phyloP scores from a whole-genome alignment of 2,329 filamentous ascomycete genomes.

The Arthrocladium fulminans region DNA sequence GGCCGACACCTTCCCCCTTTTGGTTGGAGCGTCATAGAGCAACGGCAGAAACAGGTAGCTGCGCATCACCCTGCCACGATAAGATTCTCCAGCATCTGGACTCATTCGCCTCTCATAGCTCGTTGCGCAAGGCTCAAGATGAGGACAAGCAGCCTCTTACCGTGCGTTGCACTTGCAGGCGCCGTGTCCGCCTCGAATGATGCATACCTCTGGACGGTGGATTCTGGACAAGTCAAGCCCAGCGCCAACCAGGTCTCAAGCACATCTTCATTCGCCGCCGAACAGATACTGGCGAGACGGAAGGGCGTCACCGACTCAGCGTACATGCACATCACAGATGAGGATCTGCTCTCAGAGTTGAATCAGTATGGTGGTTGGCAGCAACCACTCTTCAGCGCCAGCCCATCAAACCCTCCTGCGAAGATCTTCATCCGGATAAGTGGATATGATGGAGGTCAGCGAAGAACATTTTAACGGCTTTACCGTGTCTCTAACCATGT shows the following conservation, averaged over 20 bases:
- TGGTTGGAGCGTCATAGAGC: neutral
- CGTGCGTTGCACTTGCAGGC: neutral
- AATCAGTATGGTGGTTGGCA: slow-evolving; percentile 51
- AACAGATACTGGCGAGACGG: slow-evolving; percentile 38
- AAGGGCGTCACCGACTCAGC: slow-evolving; percentile 42
- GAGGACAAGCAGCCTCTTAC: neutral
- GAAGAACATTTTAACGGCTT: neutral
- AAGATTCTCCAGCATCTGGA: neutral
- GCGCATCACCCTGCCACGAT: neutral
- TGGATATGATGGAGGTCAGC: slow-evolving; percentile 16
- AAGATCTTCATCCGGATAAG: slow-evolving; percentile 27
- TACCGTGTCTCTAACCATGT: neutral
- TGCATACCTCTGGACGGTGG: slow-evolving; percentile 23
- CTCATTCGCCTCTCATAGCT: neutral
- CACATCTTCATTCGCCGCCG: slow-evolving; percentile 27
- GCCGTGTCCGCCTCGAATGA: slow-evolving; percentile 16
- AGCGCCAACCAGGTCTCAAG: slow-evolving; percentile 3
- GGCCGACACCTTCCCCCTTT: neutral
- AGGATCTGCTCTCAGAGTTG: slow-evolving; percentile 48
- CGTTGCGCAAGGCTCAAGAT: neutral
- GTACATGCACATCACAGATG: slow-evolving; percentile 32
- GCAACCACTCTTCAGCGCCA: slow-evolving; percentile 42
- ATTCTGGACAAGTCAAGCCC: slow-evolving; percentile 7
- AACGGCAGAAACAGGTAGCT: neutral
- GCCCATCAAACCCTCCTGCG: slow-evolving; percentile 21